These are phyloP conservation scores for Saccharomycopsis fodiens DNA, from an alignment of 805 yeast species.

Conservation along the genomic window DNA sequence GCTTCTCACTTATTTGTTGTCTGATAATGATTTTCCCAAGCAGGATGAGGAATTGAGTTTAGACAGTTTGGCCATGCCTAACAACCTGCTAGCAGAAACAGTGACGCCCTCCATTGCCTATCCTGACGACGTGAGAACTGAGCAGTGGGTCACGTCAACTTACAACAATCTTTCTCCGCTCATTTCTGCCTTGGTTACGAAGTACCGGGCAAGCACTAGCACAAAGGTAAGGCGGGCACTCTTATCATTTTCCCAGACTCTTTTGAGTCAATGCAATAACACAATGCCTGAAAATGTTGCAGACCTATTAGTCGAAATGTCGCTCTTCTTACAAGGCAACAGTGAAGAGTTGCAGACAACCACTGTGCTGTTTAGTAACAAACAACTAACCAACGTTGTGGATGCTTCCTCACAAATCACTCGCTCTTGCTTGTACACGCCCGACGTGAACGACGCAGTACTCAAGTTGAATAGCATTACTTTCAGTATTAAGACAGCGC, in stretches of 20 bases:
- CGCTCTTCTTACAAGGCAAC: background rate
- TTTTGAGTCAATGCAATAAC: constrained; percentile 3
- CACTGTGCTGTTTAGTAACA: background rate
- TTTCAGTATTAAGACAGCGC: background rate
- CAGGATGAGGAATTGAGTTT: too few species aligned
- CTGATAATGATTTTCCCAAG: constrained; percentile 4
- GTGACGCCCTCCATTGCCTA: too few species aligned
- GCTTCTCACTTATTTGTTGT: constrained; percentile 1
- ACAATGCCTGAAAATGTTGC: background rate
- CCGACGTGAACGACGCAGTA: constrained; percentile 6
- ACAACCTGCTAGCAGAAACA: too few species aligned
- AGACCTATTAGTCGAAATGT: background rate
- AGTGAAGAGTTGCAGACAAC: background rate
- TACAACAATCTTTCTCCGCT: constrained; percentile 3
- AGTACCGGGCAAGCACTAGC: background rate
- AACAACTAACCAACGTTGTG: background rate
- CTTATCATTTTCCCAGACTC: constrained; percentile 1
- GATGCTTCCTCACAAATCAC: background rate
- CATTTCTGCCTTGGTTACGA: background rate
- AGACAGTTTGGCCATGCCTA: too few species aligned
- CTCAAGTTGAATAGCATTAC: constrained; percentile 3
- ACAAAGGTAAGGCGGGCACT: background rate
- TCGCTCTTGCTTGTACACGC: constrained; percentile 1
- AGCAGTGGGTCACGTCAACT: constrained; percentile 5
- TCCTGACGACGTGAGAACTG: background rate